A percentile compares a stretch with the other conserved stretches of the same genome.
These are phyloP conservation scores for Gaultheria prostrata DNA, from an alignment of 148 eudicot species.

Conservation along the genomic window DNA sequence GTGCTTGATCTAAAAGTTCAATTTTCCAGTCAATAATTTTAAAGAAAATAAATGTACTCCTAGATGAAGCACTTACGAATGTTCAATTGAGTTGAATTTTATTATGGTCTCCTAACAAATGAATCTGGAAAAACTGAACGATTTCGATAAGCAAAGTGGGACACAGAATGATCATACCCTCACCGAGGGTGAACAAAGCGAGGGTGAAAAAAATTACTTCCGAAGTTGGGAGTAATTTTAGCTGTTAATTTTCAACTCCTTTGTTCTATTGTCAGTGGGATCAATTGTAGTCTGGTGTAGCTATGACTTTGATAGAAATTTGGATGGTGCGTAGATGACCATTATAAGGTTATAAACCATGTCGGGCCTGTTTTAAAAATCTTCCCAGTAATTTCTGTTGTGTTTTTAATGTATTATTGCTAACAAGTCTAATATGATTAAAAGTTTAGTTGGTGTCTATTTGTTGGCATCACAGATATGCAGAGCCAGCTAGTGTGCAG, in stretches of 20 bases:
- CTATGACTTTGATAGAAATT: not conserved
- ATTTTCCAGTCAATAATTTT: too few species aligned
- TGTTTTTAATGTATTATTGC: not conserved
- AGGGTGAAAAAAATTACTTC: too few species aligned
- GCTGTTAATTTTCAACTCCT: not conserved
- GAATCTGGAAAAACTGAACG: too few species aligned
- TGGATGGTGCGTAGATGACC: not conserved
- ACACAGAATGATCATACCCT: too few species aligned
- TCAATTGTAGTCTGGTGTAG: not conserved
- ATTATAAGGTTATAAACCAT: not conserved
- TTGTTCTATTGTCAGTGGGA: not conserved
- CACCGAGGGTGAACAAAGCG: too few species aligned
- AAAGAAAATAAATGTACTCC: too few species aligned
- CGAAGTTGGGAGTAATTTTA: not conserved
- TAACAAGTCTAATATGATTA: not conserved
- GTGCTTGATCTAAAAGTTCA: too few species aligned
- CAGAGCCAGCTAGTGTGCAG: slow-evolving; percentile 89
- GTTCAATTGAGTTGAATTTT: too few species aligned
- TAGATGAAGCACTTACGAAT: too few species aligned
- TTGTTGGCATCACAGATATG: slow-evolving; percentile 43
- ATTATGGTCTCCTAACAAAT: too few species aligned
- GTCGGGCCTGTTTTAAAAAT: not conserved
- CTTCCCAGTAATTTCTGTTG: not conserved
- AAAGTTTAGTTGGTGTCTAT: not conserved
- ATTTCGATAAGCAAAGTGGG: too few species aligned